These are phyloP conservation scores for Apiotrichum brassicae DNA, from an alignment of 1,284 basidiomycete species.

Conservation along the genomic window DNA sequence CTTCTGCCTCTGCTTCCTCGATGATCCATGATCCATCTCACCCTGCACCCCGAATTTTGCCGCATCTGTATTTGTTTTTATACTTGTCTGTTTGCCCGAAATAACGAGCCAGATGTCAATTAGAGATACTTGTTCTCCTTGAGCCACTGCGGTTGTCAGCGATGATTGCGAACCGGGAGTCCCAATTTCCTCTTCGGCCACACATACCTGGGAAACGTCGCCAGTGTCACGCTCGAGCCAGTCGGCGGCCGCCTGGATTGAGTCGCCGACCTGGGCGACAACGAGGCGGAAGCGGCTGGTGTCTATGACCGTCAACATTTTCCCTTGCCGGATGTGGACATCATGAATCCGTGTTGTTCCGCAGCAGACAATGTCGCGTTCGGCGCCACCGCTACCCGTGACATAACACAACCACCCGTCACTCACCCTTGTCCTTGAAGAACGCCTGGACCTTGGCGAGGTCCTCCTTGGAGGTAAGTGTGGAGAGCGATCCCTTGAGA, in stretches of 20 bases:
- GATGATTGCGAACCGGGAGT: not conserved
- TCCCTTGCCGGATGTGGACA: no score
- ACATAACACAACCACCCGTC: not conserved
- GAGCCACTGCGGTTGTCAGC: constrained; percentile 53
- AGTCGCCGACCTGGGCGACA: constrained; percentile 52
- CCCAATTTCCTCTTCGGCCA: not conserved
- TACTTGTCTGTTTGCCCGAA: no score
- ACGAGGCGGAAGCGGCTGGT: constrained; percentile 49
- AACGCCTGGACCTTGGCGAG: constrained; percentile 62
- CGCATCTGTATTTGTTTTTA: no score
- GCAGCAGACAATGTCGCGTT: no score
- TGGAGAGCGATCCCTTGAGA: constrained; percentile 54
- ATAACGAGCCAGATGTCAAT: not conserved
- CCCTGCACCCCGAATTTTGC: no score
- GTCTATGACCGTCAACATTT: constrained; percentile 18
- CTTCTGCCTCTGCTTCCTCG: not conserved
- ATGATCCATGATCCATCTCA: no score
- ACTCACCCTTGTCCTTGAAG: constrained; percentile 52
- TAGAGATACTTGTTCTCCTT: constrained; percentile 47
- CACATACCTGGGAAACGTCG: constrained; percentile 48
- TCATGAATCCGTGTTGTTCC: no score
- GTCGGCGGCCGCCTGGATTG: constrained; percentile 50
- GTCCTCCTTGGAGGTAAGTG: constrained; percentile 64
- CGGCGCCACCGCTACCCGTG: no score
- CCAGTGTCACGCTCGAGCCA: constrained; percentile 52